Evolutionary conservation across 345 rosid genomes (phyloP).

Genomic region (Boechera retrofracta): DNA sequence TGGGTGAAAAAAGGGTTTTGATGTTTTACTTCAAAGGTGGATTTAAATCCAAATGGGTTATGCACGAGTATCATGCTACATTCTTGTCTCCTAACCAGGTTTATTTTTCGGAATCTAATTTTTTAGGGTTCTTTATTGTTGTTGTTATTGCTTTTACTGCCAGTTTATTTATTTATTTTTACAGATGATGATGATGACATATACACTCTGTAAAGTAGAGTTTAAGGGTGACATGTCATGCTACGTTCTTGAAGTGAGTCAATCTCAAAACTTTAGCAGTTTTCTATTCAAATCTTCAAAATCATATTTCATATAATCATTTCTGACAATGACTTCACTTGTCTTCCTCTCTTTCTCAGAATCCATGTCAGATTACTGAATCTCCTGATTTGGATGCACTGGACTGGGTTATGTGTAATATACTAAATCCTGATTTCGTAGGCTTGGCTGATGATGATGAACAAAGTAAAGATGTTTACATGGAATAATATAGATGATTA

Average conservation of each 20-base stretch:
- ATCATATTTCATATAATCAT: background rate
- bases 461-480: too few species aligned
- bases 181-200: too few species aligned
- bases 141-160: too few species aligned
- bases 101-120: too few species aligned
- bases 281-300: background rate
- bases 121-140: too few species aligned
- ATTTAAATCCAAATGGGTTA: constrained; percentile 11
- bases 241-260: background rate
- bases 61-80: constrained; percentile 42
- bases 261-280: background rate
- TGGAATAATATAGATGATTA: too few species aligned
- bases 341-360: too few species aligned
- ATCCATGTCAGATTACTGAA: background rate
- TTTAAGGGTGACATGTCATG: too few species aligned
- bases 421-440: background rate
- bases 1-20: constrained; percentile 53
- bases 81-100: background rate
- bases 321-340: too few species aligned
- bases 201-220: too few species aligned
- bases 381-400: background rate
- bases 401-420: background rate
- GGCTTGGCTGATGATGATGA: background rate
- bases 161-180: too few species aligned
- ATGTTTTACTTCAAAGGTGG: too few species aligned